Conservation (phyloP, 1,284 basidiomycete genomes). For the Lentinula novae-zelandiae region DNA sequence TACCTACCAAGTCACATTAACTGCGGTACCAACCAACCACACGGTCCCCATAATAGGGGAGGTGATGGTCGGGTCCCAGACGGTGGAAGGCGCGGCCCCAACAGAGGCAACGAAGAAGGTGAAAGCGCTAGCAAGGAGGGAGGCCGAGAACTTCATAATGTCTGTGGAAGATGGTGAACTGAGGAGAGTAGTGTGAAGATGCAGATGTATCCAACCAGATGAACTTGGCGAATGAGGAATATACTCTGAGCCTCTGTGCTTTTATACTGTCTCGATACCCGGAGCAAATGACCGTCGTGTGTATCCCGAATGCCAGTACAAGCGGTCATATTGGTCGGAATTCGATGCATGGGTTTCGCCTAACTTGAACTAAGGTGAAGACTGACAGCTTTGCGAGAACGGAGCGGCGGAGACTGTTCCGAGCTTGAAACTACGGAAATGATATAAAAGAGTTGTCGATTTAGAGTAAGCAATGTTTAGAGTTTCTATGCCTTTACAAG, state of each 20-base stretch:
- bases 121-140: slow-evolving; percentile 1
- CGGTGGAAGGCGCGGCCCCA: neutral
- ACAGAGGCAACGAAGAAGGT: slow-evolving; percentile 5
- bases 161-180: neutral
- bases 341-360: neutral
- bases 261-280: neutral
- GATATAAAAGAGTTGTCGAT: too few relatives aligned
- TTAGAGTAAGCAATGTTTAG: too few relatives aligned
- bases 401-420: too few relatives aligned
- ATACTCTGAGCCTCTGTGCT: neutral
- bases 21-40: slow-evolving; percentile 5
- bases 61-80: slow-evolving; percentile 12
- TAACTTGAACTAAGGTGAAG: too few relatives aligned
- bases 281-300: neutral
- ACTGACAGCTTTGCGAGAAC: too few relatives aligned
- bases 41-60: slow-evolving; percentile 9
- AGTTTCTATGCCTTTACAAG: too few relatives aligned
- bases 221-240: neutral
- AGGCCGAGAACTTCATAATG: slow-evolving; percentile 7
- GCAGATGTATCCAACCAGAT: neutral
- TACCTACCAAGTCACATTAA: slow-evolving; percentile 13
- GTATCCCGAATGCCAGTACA: neutral
- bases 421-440: too few relatives aligned
- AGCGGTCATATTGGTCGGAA: neutral
- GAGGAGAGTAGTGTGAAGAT: neutral